phyloP scores from a whole-genome alignment of 2,329 filamentous ascomycete genomes.

The Onygenales sp. region DNA sequence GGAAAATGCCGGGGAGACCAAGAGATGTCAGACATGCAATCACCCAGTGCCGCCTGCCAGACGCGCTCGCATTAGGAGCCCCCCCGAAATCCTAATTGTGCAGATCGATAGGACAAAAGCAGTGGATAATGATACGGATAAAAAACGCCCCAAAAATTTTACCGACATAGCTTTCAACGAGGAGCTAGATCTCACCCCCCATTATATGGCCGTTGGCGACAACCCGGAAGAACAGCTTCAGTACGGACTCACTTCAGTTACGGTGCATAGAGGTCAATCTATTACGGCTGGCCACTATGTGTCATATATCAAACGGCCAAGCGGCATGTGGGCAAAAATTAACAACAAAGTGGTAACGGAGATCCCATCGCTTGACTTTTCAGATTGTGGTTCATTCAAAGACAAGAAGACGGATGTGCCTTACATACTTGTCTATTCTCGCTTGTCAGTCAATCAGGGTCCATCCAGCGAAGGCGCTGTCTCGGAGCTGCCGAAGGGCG shows the following conservation, averaged over 20 bases:
- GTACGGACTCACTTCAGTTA: constrained; percentile 7
- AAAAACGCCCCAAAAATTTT: background rate
- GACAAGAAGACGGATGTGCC: background rate
- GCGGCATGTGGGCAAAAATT: constrained; percentile 5
- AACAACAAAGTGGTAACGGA: background rate
- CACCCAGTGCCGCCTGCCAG: background rate
- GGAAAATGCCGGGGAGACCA: background rate
- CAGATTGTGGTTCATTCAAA: background rate
- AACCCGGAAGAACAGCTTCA: background rate
- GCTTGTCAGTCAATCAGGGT: background rate
- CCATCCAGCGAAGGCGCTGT: background rate
- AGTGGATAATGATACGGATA: background rate
- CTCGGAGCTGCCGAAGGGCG: background rate
- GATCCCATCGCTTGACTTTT: background rate
- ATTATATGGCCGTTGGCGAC: background rate
- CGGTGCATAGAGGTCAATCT: constrained; percentile 3
- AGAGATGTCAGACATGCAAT: background rate
- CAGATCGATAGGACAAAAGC: constrained; percentile 6
- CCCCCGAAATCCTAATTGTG: constrained; percentile 11
- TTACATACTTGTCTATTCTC: background rate
- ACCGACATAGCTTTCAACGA: constrained; percentile 6
- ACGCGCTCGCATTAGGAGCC: constrained; percentile 5
- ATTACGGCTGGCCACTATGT: constrained; percentile 7
- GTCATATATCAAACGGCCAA: constrained; percentile 6
- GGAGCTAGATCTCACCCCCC: constrained; percentile 8